Percentiles rank a stretch among this genome's conserved stretches.
phyloP scores from a whole-genome alignment of 2,329 filamentous ascomycete genomes.

The Teratosphaeria pseudoeucalypti region DNA sequence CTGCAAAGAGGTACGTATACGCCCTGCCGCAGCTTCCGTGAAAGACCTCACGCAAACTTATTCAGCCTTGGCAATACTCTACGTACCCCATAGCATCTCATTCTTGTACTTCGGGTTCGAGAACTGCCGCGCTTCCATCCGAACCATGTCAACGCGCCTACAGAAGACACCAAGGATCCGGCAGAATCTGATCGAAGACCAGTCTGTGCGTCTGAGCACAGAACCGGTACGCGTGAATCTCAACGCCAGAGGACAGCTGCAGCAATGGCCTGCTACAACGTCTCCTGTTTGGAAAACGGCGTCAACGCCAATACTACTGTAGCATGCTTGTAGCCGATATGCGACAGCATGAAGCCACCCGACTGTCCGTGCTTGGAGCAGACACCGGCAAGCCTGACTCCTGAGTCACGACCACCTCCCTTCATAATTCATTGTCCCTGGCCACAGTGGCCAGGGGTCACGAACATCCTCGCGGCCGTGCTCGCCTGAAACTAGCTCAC shows the following conservation, averaged over 20 bases:
- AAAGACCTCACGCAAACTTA: too few relatives aligned
- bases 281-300: background rate
- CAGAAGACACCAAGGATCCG: background rate
- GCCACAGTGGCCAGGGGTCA: background rate
- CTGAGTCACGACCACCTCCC: background rate
- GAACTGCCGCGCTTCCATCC: too few relatives aligned
- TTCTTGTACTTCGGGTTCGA: too few relatives aligned
- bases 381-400: background rate
- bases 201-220: background rate
- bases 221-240: background rate
- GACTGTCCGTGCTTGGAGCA: background rate
- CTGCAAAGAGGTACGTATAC: too few relatives aligned
- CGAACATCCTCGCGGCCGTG: background rate
- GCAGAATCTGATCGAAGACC: background rate
- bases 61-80: too few relatives aligned
- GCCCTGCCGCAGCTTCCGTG: too few relatives aligned
- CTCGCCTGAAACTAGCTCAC: background rate
- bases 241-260: background rate
- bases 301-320: background rate
- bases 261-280: background rate
- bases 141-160: background rate
- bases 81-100: too few relatives aligned
- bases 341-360: background rate
- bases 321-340: background rate
- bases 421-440: background rate